phyloP scores from a whole-genome alignment of 352 stramenopile genomes.

The Pythium scleroteichum region DNA sequence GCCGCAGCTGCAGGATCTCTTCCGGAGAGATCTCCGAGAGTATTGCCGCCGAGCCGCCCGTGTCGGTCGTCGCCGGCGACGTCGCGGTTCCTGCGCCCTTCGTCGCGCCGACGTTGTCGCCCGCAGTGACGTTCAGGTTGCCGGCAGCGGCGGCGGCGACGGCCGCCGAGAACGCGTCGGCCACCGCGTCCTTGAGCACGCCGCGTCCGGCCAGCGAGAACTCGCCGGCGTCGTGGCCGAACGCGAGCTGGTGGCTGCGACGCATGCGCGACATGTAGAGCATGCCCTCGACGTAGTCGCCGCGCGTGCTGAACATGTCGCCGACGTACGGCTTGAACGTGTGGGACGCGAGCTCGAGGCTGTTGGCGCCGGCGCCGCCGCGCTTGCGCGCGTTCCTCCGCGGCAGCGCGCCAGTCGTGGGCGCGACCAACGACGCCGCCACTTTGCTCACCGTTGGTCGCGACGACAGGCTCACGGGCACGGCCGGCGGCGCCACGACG shows the following conservation, averaged over 20 bases:
- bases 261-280: slow-evolving; percentile 90
- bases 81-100: background rate
- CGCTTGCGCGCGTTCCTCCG: slow-evolving; percentile 56
- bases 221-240: slow-evolving; percentile 32
- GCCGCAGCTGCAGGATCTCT: slow-evolving; percentile 39
- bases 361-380: slow-evolving; percentile 19
- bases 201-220: slow-evolving; percentile 17
- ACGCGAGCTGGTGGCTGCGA: slow-evolving; percentile 50
- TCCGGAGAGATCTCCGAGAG: slow-evolving; percentile 23
- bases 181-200: slow-evolving; percentile 55
- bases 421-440: slow-evolving; percentile 3
- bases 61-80: background rate
- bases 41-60: background rate
- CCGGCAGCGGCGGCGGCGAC: slow-evolving; percentile 23
- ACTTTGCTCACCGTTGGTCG: background rate
- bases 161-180: slow-evolving; percentile 39
- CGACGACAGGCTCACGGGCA: background rate
- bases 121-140: slow-evolving; percentile 11
- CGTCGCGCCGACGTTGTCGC: background rate
- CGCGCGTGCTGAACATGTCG: slow-evolving; percentile 78
- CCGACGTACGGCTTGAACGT: slow-evolving; percentile 68
- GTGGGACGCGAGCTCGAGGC: slow-evolving; percentile 35
- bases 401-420: slow-evolving; percentile 20
- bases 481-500: background rate
- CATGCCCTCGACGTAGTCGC: slow-evolving; percentile 85